phyloP scores from a whole-genome alignment of 1,284 basidiomycete species.

The Leccinum pachyderme region DNA sequence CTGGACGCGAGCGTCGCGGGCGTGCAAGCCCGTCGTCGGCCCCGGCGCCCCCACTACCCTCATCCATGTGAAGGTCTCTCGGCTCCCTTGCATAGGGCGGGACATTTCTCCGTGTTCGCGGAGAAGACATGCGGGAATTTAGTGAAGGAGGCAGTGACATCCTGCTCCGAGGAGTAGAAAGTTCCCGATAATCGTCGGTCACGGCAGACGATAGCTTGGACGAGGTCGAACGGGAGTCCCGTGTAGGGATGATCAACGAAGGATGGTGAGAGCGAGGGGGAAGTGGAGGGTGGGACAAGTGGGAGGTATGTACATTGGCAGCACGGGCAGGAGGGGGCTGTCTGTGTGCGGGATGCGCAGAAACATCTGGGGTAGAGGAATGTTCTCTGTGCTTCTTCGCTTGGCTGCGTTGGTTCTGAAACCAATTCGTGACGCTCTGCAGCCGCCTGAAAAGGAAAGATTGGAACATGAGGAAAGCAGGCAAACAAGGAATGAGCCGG shows the following conservation, averaged over 20 bases:
- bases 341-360: constrained; percentile 22
- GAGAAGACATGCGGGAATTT: constrained; percentile 31
- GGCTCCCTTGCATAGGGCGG: constrained; percentile 43
- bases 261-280: constrained; percentile 46
- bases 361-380: constrained; percentile 28
- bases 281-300: constrained; percentile 31
- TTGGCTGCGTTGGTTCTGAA: constrained; percentile 77
- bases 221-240: constrained; percentile 16
- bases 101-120: constrained; percentile 41
- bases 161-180: constrained; percentile 21
- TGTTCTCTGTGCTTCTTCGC: constrained; percentile 59
- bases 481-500: constrained; percentile 8
- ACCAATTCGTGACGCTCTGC: constrained; percentile 79
- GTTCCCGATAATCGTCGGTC: constrained; percentile 31
- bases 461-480: constrained; percentile 9
- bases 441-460: constrained; percentile 51
- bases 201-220: constrained; percentile 31
- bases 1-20: constrained; percentile 69
- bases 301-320: constrained; percentile 13
- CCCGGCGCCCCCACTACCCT: constrained; percentile 24
- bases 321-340: constrained; percentile 14
- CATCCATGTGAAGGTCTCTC: constrained; percentile 30
- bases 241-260: constrained; percentile 27
- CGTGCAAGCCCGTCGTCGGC: constrained; percentile 38
- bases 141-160: constrained; percentile 34